Evolutionary conservation across 2,329 filamentous ascomycete genomes (phyloP).

Genomic region (Acrocalymma vagum): DNA sequence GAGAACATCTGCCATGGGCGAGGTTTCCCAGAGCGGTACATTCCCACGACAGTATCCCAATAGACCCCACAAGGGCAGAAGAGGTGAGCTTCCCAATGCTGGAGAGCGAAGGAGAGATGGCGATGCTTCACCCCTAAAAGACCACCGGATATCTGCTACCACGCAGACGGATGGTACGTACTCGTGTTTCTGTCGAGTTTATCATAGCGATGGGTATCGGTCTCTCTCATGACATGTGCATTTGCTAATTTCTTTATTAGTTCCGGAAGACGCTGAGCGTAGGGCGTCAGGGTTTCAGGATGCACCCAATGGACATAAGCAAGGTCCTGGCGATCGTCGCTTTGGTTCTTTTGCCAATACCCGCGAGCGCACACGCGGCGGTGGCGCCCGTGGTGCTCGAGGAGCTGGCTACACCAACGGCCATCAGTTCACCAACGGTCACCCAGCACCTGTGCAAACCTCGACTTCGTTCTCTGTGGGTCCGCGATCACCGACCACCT

Average conservation of each 20-base stretch:
- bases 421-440: conserved; percentile 51
- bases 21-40: conserved; percentile 32
- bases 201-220: too few relatives aligned
- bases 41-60: conserved; percentile 41
- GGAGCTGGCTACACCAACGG: conserved; percentile 50
- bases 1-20: conserved; percentile 24
- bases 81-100: conserved; percentile 35
- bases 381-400: conserved; percentile 57
- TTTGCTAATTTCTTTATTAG: background rate
- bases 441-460: conserved; percentile 40
- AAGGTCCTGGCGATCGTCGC: conserved; percentile 34
- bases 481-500: conserved; percentile 45
- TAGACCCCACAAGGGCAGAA: conserved; percentile 39
- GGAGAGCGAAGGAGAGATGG: conserved; percentile 44
- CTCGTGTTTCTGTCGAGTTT: background rate
- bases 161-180: conserved; percentile 43
- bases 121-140: conserved; percentile 40
- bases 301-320: conserved; percentile 39
- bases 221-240: background rate
- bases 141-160: conserved; percentile 39
- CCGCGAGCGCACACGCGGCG: conserved; percentile 59
- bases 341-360: conserved; percentile 45
- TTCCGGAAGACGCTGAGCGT: conserved; percentile 39
- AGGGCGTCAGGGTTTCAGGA: conserved; percentile 37
- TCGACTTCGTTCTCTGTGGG: conserved; percentile 45